Evolutionary conservation across 1,139 yeast genomes (phyloP).

Genomic region (Kodamaea sp.): DNA sequence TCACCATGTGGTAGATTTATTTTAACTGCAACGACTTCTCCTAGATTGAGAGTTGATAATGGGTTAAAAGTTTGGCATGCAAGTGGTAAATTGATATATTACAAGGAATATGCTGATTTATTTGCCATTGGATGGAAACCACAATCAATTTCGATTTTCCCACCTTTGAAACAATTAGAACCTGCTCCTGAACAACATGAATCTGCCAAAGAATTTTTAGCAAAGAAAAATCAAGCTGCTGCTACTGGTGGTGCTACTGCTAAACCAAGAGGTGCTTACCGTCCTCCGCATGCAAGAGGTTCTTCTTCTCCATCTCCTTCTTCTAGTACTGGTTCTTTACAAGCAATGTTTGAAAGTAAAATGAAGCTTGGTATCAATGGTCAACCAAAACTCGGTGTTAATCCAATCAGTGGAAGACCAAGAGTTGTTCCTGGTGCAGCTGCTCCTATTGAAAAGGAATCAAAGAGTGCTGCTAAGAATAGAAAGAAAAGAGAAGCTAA

Average conservation of each 20-base stretch:
- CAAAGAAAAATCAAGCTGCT: slow-evolving; percentile 35
- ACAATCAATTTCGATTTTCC: slow-evolving; percentile 57
- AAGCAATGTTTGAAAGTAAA: slow-evolving; percentile 46
- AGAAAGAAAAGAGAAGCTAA: slow-evolving; percentile 76
- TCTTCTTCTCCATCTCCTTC: slow-evolving; percentile 33
- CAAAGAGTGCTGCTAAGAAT: slow-evolving; percentile 69
- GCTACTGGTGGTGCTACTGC: slow-evolving; percentile 36
- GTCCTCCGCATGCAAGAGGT: slow-evolving; percentile 92
- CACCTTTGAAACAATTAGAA: slow-evolving; percentile 52
- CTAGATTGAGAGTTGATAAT: slow-evolving; percentile 94
- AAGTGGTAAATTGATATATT: slow-evolving; percentile 74
- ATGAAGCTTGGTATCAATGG: slow-evolving; percentile 20
- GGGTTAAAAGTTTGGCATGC: slow-evolving; percentile 94
- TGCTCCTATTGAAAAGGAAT: slow-evolving; percentile 39
- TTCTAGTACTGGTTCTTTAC: slow-evolving; percentile 50
- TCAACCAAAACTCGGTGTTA: slow-evolving; percentile 21
- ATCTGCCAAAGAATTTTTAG: slow-evolving; percentile 57
- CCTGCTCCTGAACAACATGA: slow-evolving; percentile 65
- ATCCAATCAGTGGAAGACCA: slow-evolving; percentile 23
- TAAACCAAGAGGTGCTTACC: slow-evolving; percentile 81
- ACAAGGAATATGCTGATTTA: slow-evolving; percentile 77
- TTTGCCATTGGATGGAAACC: slow-evolving; percentile 85
- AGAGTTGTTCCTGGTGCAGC: slow-evolving; percentile 44
- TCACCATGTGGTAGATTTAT: slow-evolving; percentile 96
- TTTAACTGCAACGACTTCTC: slow-evolving; percentile 94